Base-by-base conservation (phyloP, 768 basidiomycete genomes). In the Pulveroboletus sp. region DNA sequence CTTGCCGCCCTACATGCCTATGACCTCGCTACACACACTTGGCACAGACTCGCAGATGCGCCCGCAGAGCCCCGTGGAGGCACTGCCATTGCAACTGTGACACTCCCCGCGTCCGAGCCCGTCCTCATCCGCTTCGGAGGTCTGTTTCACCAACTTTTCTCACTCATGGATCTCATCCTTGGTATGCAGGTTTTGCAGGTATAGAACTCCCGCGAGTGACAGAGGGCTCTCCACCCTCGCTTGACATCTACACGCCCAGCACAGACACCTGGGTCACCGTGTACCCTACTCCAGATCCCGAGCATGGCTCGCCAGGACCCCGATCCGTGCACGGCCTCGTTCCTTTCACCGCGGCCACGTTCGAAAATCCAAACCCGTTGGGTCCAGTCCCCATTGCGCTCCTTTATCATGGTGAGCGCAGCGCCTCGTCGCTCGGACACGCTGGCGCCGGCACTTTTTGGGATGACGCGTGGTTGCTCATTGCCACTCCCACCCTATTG, bases 31-130 rank as follows among this genome's bases (percentile, higher is more conserved):
- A 57, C 56, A 4, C 51, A 56, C 6, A 43, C 42, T 20, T 75
- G 75, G 72, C 21, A 60, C 24, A 32, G 41, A 21, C 62, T 72
- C 7, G 53, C 70, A n/a, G 49, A 63, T 16, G 74, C 70, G 0
- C 75, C 75, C 1, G 69, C 55, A 5, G 70, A 69, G 3, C 64
- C 64, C 2, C 66, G 73, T 16, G 71, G 72, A 6, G 75, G 75
- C 3, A 75, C 74, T 0, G 65, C 64, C n/a, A 63, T 75, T 43
- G 59, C 65, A 9, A 60, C 63, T 6, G 49, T 69, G 21, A 49
- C 61, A 12, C 47, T 59, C 20, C 23, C 58, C 8, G n/a, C 36
- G 5, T 23, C 51, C 5, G 55, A 53, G 9, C 48, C 56, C 16
- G 62, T 68, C 10, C 61, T 74, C 25, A 40, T 75, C 24, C 68